Percentiles rank a stretch among this genome's conserved stretches.
Evolutionary conservation across 1,284 basidiomycete genomes (phyloP).

Genomic region (Irpex sp.): DNA sequence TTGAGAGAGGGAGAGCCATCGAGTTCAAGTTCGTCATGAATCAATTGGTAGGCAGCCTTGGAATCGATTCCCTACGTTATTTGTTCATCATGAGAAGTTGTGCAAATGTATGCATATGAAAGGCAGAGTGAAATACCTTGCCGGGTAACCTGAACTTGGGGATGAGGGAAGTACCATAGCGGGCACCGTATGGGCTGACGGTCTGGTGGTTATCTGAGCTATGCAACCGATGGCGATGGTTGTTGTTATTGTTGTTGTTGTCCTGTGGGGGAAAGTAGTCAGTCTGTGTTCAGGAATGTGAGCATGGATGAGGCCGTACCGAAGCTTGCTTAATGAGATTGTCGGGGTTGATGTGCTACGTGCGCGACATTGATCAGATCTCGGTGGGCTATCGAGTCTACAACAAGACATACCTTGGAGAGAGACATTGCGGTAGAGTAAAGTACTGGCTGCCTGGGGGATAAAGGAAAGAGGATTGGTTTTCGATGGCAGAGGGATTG

Average conservation of each 20-base stretch:
- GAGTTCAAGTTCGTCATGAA: conserved; percentile 79
- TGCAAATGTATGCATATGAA: no score
- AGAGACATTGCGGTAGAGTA: conserved; percentile 34
- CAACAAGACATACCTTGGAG: conserved; percentile 36
- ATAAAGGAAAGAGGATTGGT: not conserved
- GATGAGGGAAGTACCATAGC: conserved; percentile 57
- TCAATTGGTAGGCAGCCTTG: conserved; percentile 69
- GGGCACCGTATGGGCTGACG: conserved; percentile 51
- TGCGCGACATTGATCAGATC: not conserved
- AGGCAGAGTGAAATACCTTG: conserved; percentile 30
- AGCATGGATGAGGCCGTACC: conserved; percentile 26
- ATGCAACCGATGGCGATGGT: conserved; percentile 33
- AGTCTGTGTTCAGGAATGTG: not conserved
- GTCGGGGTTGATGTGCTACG: conserved; percentile 61
- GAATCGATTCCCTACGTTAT: conserved; percentile 42
- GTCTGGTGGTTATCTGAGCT: conserved; percentile 30
- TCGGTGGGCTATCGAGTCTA: not conserved
- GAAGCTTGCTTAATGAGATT: conserved; percentile 49
- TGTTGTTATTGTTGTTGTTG: conserved; percentile 35
- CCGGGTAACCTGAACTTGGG: conserved; percentile 66
- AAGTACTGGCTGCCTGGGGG: conserved; percentile 1
- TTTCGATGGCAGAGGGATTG: not conserved
- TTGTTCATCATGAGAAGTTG: no score
- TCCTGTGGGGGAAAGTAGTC: conserved; percentile 14
- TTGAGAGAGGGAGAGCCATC: conserved; percentile 80